phyloP scores from a whole-genome alignment of 805 yeast species.

The Starmerella sirachaensis region DNA sequence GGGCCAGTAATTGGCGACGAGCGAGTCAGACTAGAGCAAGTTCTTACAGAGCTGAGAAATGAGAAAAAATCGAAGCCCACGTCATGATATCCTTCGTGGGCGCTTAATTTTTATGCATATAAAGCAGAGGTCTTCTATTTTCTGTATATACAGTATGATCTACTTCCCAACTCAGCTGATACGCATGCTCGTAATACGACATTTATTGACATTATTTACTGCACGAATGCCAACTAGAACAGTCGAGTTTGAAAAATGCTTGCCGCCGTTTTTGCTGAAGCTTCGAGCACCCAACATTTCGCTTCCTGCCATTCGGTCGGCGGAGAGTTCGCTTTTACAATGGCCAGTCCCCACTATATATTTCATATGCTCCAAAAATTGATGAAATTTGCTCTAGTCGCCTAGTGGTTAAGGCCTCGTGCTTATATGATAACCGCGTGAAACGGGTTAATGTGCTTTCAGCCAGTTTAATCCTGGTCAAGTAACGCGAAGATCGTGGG shows the following conservation, averaged over 20 bases:
- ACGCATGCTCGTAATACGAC: too few relatives aligned
- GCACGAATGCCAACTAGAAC: too few relatives aligned
- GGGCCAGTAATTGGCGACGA: slow-evolving; percentile 71
- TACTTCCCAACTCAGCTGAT: too few relatives aligned
- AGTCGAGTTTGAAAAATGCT: too few relatives aligned
- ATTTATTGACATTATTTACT: too few relatives aligned
- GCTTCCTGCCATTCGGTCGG: too few relatives aligned
- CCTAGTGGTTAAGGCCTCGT: slow-evolving; percentile 45
- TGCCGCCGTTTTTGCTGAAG: too few relatives aligned
- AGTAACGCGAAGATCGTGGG: slow-evolving; percentile 54
- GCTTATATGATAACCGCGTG: slow-evolving; percentile 46
- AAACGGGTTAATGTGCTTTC: slow-evolving; percentile 41
- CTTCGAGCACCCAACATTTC: too few relatives aligned
- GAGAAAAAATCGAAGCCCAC: not conserved
- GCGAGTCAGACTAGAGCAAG: slow-evolving; percentile 13
- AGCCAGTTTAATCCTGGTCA: slow-evolving; percentile 28
- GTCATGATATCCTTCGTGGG: not conserved
- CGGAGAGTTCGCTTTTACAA: too few relatives aligned
- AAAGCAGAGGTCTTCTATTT: too few relatives aligned
- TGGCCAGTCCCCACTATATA: too few relatives aligned
- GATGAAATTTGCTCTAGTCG: slow-evolving; percentile 20
- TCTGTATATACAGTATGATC: too few relatives aligned
- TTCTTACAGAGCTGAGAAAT: slow-evolving; percentile 1
- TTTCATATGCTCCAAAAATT: not conserved
- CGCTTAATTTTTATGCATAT: not conserved